Conservation (phyloP, 352 stramenopile species). For the Phytophthora chlamydospora region DNA sequence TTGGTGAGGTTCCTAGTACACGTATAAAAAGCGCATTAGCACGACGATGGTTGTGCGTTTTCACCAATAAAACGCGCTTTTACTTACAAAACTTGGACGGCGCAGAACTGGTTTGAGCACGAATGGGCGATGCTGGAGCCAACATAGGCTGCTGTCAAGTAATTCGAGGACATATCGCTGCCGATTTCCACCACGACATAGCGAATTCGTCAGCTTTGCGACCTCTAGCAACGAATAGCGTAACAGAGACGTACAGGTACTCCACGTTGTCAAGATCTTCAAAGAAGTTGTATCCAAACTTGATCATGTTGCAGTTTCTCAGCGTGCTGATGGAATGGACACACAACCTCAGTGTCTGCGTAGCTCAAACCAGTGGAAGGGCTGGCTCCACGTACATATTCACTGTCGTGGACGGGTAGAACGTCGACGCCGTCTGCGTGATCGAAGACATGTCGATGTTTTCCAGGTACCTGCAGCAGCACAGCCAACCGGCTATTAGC, state of each 20-base stretch:
- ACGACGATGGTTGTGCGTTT: not conserved
- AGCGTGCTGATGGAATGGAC: constrained; percentile 31
- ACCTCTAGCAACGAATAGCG: not conserved
- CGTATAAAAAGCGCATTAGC: not conserved
- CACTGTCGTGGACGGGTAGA: constrained; percentile 33
- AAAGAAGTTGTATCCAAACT: constrained; percentile 45
- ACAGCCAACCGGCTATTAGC: not conserved
- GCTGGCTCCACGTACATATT: constrained; percentile 30
- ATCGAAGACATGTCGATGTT: constrained; percentile 43
- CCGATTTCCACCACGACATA: not conserved
- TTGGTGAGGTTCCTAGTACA: constrained; percentile 37
- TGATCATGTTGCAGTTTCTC: constrained; percentile 52
- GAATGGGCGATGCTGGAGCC: constrained; percentile 30
- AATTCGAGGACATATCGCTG: constrained; percentile 52
- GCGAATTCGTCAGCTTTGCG: not conserved
- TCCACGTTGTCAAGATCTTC: constrained; percentile 23
- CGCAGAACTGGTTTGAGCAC: constrained; percentile 38
- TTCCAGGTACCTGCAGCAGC: constrained; percentile 23
- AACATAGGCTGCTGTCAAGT: constrained; percentile 42
- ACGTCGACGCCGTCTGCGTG: constrained; percentile 32
- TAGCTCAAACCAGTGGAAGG: not conserved
- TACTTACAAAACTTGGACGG: constrained; percentile 40
- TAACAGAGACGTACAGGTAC: constrained; percentile 33
- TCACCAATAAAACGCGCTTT: not conserved
- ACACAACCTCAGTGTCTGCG: not conserved